Percentiles rank a stretch among this genome's conserved stretches.
Conservation (phyloP, 1,284 basidiomycete species). For the Apiotrichum veenhuisii region DNA sequence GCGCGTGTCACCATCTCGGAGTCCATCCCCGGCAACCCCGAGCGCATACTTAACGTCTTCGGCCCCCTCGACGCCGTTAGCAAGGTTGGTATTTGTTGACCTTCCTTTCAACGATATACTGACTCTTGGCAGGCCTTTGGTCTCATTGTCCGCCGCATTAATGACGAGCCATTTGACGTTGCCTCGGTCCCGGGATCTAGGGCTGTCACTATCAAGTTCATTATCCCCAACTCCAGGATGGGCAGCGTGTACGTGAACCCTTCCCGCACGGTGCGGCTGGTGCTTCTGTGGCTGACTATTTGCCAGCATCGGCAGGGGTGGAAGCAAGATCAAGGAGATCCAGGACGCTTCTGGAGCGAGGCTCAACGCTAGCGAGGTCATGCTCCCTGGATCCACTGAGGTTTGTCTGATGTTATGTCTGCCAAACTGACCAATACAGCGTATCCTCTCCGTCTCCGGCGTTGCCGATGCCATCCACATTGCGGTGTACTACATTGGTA, state of each 20-base stretch:
- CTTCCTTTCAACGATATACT: not conserved
- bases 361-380: constrained; percentile 93
- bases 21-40: constrained; percentile 94
- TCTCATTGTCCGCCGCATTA: constrained; percentile 96
- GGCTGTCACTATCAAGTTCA: constrained; percentile 98
- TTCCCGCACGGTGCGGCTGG: not conserved
- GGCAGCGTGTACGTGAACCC: constrained; percentile 67
- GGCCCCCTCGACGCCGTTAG: constrained; percentile 97
- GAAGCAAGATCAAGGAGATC: constrained; percentile 99
- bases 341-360: constrained; percentile 97
- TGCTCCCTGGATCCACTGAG: constrained; percentile 98
- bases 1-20: constrained; percentile 93
- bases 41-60: constrained; percentile 94
- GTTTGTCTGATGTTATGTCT: constrained; percentile 53
- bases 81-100: constrained; percentile 61
- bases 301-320: constrained; percentile 80
- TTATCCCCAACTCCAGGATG: constrained; percentile 99
- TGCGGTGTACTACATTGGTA: constrained; percentile 97
- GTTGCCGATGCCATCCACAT: constrained; percentile 99
- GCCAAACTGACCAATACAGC: constrained; percentile 46
- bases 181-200: constrained; percentile 96
- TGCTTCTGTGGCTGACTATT: not conserved
- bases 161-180: constrained; percentile 97
- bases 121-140: constrained; percentile 76
- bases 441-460: constrained; percentile 92